Evolutionary conservation across 1,139 yeast genomes (phyloP).

Genomic region (Geotrichum aggregatum): DNA sequence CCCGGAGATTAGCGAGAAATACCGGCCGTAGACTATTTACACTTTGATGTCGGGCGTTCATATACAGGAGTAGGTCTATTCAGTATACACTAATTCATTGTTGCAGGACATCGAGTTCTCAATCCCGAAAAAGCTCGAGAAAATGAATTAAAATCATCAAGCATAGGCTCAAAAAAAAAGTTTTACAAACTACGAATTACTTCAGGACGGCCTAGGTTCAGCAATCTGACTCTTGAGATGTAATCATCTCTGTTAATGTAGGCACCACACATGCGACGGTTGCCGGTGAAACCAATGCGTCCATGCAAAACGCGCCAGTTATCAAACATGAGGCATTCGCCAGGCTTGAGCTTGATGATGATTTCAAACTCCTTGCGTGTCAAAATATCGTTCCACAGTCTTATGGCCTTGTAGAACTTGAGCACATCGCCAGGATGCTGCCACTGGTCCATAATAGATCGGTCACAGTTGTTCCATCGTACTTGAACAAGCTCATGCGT

Average conservation of each 20-base stretch:
- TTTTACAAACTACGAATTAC: slow-evolving; percentile 31
- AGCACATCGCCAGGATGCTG: slow-evolving; percentile 52
- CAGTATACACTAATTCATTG: too few species aligned
- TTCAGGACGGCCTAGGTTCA: slow-evolving; percentile 51
- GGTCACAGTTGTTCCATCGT: slow-evolving; percentile 72
- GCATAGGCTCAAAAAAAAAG: too few species aligned
- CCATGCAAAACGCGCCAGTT: slow-evolving; percentile 77
- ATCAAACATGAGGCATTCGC: slow-evolving; percentile 64
- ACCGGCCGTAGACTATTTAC: too few species aligned
- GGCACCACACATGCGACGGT: slow-evolving; percentile 74
- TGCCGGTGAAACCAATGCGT: slow-evolving; percentile 64
- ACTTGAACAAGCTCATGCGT: slow-evolving; percentile 58
- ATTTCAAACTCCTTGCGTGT: slow-evolving; percentile 52
- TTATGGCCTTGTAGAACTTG: slow-evolving; percentile 56
- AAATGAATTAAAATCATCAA: too few species aligned
- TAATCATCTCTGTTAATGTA: slow-evolving; percentile 69
- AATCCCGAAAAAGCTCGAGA: too few species aligned
- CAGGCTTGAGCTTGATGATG: slow-evolving; percentile 58
- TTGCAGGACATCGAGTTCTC: too few species aligned
- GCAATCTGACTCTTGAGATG: slow-evolving; percentile 51
- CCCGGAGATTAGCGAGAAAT: too few species aligned
- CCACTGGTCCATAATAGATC: slow-evolving; percentile 64
- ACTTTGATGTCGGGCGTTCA: too few species aligned
- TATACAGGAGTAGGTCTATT: too few species aligned
- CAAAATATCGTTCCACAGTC: slow-evolving; percentile 55